A percentile compares a stretch with the other conserved stretches of the same genome.
phyloP scores from a whole-genome alignment of 805 yeast species.

The Hermanozyma aechmeae region DNA sequence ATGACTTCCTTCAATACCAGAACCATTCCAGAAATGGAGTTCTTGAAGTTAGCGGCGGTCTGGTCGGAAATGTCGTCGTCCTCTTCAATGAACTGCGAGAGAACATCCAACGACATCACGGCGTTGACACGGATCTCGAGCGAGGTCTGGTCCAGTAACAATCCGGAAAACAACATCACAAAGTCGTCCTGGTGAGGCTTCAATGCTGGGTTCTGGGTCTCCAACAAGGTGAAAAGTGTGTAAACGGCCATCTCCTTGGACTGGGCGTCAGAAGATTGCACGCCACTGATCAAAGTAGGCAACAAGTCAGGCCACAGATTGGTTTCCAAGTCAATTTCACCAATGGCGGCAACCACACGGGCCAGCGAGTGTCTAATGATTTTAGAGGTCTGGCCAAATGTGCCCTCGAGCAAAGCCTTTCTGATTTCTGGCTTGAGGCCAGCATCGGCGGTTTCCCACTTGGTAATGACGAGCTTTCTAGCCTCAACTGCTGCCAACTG shows the following conservation, averaged over 20 bases:
- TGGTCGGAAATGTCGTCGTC: slow-evolving; percentile 36
- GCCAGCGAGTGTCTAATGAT: slow-evolving; percentile 82
- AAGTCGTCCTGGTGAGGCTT: slow-evolving; percentile 54
- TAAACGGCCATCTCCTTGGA: slow-evolving; percentile 78
- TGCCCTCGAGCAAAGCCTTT: slow-evolving; percentile 55
- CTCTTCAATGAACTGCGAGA: slow-evolving; percentile 61
- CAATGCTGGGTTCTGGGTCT: slow-evolving; percentile 54
- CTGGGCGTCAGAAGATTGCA: slow-evolving; percentile 34
- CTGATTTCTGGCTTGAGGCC: slow-evolving; percentile 52
- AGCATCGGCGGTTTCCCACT: slow-evolving; percentile 55
- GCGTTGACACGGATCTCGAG: slow-evolving; percentile 74
- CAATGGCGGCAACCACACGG: slow-evolving; percentile 82
- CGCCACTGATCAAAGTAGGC: slow-evolving; percentile 59
- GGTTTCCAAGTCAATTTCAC: slow-evolving; percentile 57
- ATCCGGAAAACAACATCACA: slow-evolving; percentile 57
- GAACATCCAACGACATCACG: slow-evolving; percentile 67
- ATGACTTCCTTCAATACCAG: slow-evolving; percentile 71
- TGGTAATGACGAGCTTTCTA: slow-evolving; percentile 65
- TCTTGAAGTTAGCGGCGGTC: slow-evolving; percentile 45
- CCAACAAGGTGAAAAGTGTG: slow-evolving; percentile 69
- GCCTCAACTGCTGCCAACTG: slow-evolving; percentile 97
- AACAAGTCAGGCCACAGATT: slow-evolving; percentile 70
- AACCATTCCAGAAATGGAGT: slow-evolving; percentile 71
- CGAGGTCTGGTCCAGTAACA: slow-evolving; percentile 54
- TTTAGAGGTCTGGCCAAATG: slow-evolving; percentile 57